A percentile compares a stretch with the other conserved stretches of the same genome.
Evolutionary conservation across 768 basidiomycete species (phyloP).

Genomic region (Kwoniella botswanensis): DNA sequence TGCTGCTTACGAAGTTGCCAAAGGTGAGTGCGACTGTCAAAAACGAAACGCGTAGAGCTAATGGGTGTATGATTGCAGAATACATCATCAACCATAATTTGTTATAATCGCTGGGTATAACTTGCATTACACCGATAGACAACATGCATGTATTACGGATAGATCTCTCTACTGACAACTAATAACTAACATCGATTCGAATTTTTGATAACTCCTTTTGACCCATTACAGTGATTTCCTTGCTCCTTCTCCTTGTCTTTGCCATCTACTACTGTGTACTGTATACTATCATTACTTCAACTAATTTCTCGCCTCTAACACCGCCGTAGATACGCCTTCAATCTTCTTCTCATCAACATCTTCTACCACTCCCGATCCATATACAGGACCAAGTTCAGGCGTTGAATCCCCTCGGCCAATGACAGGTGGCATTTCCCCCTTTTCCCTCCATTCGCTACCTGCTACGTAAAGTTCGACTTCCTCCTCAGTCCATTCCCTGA

Average conservation of each 20-base stretch:
- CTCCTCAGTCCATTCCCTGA: constrained; percentile 37
- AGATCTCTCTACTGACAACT: not conserved
- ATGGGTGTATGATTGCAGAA: constrained; percentile 23
- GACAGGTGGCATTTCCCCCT: not conserved
- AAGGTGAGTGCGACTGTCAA: constrained; percentile 57
- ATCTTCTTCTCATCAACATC: constrained; percentile 27
- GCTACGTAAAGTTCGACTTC: constrained; percentile 30
- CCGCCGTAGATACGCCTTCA: constrained; percentile 18
- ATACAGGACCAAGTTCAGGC: not conserved
- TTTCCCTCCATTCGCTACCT: constrained; percentile 4
- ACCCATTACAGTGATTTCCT: too few species aligned
- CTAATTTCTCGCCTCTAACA: constrained; percentile 8
- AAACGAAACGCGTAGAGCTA: not conserved
- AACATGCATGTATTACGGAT: not conserved
- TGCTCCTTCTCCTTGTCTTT: too few species aligned
- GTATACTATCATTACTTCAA: not conserved
- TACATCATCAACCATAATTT: constrained; percentile 48
- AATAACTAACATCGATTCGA: too few species aligned
- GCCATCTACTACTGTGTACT: too few species aligned
- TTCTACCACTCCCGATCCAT: not conserved
- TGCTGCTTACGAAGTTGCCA: constrained; percentile 80
- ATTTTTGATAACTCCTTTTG: too few species aligned
- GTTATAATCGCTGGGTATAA: constrained; percentile 19
- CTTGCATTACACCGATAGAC: not conserved
- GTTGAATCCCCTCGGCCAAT: not conserved